Evolutionary conservation across 73 alveolate genomes (phyloP).

Genomic region (Symbiodinium pilosum): DNA sequence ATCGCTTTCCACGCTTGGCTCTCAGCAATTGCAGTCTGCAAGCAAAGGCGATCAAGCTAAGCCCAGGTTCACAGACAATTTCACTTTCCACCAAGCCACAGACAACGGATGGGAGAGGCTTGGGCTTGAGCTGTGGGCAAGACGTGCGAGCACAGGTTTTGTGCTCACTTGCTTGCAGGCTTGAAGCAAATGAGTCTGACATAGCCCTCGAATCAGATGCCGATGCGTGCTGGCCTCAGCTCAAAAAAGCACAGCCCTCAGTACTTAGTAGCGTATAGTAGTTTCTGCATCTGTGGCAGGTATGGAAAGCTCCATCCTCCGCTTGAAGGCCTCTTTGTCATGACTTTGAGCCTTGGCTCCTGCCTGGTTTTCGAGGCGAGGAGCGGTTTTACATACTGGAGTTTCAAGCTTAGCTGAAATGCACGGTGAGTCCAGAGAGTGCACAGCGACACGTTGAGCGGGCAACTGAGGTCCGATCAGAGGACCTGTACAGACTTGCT

Average conservation of each 20-base stretch:
- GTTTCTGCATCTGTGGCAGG: not conserved
- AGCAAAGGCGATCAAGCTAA: not conserved
- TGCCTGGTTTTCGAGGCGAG: not conserved
- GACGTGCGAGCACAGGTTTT: no score
- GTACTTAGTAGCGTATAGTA: not conserved
- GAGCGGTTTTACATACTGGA: conserved; percentile 1
- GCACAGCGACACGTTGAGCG: no score
- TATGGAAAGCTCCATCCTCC: not conserved
- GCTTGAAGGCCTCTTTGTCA: not conserved
- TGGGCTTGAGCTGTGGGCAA: not conserved
- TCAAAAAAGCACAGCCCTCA: no score
- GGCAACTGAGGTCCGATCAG: not conserved
- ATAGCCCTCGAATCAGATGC: conserved; percentile 33
- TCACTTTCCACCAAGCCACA: conserved; percentile 18
- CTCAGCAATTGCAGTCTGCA: not conserved
- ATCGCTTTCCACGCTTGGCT: conserved; percentile 10
- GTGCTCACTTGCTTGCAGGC: not conserved
- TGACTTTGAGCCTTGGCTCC: not conserved
- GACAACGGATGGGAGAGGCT: conserved; percentile 40
- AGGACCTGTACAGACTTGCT: not conserved
- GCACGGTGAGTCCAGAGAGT: no score
- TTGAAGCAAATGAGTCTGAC: conserved; percentile 14
- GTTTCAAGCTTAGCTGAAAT: no score
- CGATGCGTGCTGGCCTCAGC: conserved; percentile 1
- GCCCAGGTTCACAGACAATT: conserved; percentile 76